Evolutionary conservation across 2,329 filamentous ascomycete species (phyloP), one percentile per base, ranked within the genome.

Genomic region (Macrophomina tecta): DNA sequence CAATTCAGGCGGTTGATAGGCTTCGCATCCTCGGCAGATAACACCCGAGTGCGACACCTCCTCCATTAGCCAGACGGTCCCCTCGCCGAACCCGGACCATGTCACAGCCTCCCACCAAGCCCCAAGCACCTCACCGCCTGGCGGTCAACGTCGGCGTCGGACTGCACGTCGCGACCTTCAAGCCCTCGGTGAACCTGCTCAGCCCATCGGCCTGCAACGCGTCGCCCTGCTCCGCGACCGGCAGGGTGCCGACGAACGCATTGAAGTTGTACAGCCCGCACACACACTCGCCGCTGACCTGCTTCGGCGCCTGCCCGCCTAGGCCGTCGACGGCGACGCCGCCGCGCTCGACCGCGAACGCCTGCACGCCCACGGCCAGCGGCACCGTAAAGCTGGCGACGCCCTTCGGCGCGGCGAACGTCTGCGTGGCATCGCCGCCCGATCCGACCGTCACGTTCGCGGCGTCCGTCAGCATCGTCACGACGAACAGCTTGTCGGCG

Each of bases 201-300:
- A 72, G 18, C 16, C 67, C 70, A 36, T 69, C 70, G 28, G 66
- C 52, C 1, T 61, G 69, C 4, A 73, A 46, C n/a, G 62, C 49
- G 51, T 74, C 73, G 1, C 65, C 14, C n/a, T 49, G 28, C 9
- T 76, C 72, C 0, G 75, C 23, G 23, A 23, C 75, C 2, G 84
- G 83, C 3, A 86, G 75, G 1, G 79, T 83, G 14, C 85, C 85
- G 0, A 85, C 83, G 68, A 84, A 87, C 14, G 83, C 81, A 67
- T 87, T 87, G 77, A 83, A 87, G 75, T 87, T 87, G 77, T 86
- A 86, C 58, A 86, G 77, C 3, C 85, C 83, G 67, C 83, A 86
- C 18, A 81, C 74, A 70, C 85, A 87, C 16, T 75, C 75, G 49
- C 82, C 75, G 1, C 78, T 76, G 45, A 87, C 81, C 46, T 86